Conservation (phyloP, 2,329 filamentous ascomycete species). For the Colletotrichum lindemuthianum region DNA sequence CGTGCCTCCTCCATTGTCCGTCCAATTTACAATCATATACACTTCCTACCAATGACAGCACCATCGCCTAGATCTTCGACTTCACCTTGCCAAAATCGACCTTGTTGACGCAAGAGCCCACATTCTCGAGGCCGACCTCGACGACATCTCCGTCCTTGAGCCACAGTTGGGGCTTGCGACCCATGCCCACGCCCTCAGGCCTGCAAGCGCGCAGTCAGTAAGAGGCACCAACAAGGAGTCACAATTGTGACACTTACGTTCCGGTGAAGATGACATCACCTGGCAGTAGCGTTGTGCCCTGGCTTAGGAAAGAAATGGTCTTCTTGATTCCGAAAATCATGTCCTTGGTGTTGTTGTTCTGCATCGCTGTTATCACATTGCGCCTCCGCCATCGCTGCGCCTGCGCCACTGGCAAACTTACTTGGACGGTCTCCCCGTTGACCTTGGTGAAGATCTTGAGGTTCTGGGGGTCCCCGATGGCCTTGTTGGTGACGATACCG, state of each 20-base stretch:
- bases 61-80: slow-evolving; percentile 39
- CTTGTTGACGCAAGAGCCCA: slow-evolving; percentile 69
- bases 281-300: slow-evolving; percentile 70
- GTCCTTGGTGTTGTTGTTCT: slow-evolving; percentile 66
- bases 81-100: slow-evolving; percentile 44
- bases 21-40: too few relatives aligned
- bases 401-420: slow-evolving; percentile 36
- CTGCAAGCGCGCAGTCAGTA: slow-evolving; percentile 44
- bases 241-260: slow-evolving; percentile 54
- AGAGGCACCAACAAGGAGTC: slow-evolving; percentile 8
- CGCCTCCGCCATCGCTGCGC: not conserved
- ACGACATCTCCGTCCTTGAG: slow-evolving; percentile 76
- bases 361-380: slow-evolving; percentile 4
- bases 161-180: slow-evolving; percentile 73
- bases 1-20: not conserved
- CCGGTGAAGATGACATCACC: slow-evolving; percentile 75
- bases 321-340: slow-evolving; percentile 72
- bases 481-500: slow-evolving; percentile 68
- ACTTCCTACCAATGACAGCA: not conserved
- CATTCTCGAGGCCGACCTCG: slow-evolving; percentile 72
- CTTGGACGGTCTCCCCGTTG: slow-evolving; percentile 68
- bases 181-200: slow-evolving; percentile 77
- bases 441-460: slow-evolving; percentile 67
- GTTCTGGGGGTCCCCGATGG: slow-evolving; percentile 67
- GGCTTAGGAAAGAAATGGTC: slow-evolving; percentile 68